Conservation (phyloP, 164 flowering plant genomes). For the Cinnamomum micranthum region DNA sequence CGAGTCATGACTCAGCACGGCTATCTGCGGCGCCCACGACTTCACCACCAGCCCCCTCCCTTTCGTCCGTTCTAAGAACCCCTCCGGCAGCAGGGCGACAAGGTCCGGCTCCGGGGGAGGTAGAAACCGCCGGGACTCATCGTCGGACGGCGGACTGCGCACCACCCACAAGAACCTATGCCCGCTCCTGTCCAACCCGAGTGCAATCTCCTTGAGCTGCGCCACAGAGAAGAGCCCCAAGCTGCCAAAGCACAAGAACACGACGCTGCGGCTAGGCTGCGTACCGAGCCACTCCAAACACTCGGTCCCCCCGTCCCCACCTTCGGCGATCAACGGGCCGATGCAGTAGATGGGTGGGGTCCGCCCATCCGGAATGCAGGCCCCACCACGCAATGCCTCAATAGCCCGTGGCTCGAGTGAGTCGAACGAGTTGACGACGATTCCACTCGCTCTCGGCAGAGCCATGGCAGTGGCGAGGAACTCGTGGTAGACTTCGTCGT, state of each 20-base stretch:
- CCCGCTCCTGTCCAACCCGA: conserved; percentile 41
- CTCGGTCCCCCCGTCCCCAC: conserved; percentile 7
- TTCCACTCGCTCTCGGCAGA: conserved; percentile 13
- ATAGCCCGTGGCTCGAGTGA: conserved; percentile 17
- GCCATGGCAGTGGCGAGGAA: background rate
- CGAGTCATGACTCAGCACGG: conserved; percentile 27
- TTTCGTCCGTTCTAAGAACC: conserved; percentile 33
- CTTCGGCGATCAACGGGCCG: conserved; percentile 27
- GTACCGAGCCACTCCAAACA: conserved; percentile 39
- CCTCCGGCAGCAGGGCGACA: conserved; percentile 26
- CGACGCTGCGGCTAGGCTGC: conserved; percentile 37
- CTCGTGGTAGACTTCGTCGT: conserved; percentile 1
- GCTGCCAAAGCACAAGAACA: conserved; percentile 50
- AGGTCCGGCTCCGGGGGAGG: conserved; percentile 23
- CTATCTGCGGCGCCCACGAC: conserved; percentile 45
- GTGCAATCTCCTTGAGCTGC: conserved; percentile 40
- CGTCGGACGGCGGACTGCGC: conserved; percentile 25
- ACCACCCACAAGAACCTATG: conserved; percentile 47
- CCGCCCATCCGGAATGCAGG: conserved; percentile 1
- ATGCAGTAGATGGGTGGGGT: conserved; percentile 17
- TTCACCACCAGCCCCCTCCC: conserved; percentile 35
- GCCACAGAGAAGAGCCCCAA: conserved; percentile 22
- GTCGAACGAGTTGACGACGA: conserved; percentile 32
- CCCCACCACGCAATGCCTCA: conserved; percentile 12
- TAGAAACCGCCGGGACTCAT: background rate